Conservation (phyloP, 2,329 filamentous ascomycete genomes). For the Trichothecium roseum region DNA sequence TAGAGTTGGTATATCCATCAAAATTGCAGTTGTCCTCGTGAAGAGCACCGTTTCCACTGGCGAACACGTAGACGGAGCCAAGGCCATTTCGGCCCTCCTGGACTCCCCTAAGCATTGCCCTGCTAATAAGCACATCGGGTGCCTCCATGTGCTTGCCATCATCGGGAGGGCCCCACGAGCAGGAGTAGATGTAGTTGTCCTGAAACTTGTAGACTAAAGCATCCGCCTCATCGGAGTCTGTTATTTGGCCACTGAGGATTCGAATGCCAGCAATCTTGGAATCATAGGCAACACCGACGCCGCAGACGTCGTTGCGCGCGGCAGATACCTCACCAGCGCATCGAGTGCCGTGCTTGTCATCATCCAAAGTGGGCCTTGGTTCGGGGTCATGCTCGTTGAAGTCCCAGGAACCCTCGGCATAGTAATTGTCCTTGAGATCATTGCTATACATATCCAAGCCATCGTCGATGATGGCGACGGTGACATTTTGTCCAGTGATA, state of each 20-base stretch:
- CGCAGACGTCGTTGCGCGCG: conserved; percentile 85
- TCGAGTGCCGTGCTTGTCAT: conserved; percentile 85
- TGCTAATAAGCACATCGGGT: conserved; percentile 76
- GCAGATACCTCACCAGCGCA: conserved; percentile 93
- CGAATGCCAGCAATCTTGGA: conserved; percentile 83
- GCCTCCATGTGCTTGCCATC: conserved; percentile 91
- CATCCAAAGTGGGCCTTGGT: conserved; percentile 69
- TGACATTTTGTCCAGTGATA: conserved; percentile 79
- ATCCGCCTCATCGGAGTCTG: conserved; percentile 82
- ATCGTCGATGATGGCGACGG: conserved; percentile 91
- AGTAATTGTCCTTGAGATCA: conserved; percentile 90
- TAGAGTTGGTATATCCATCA: conserved; percentile 98
- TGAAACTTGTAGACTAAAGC: conserved; percentile 90
- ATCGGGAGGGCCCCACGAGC: conserved; percentile 95
- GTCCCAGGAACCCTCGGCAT: conserved; percentile 83
- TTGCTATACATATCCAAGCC: conserved; percentile 92
- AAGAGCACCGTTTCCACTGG: conserved; percentile 79
- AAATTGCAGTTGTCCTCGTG: conserved; percentile 96
- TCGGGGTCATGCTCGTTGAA: conserved; percentile 80
- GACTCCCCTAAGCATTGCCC: conserved; percentile 84
- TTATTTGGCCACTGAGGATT: conserved; percentile 83
- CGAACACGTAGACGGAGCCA: conserved; percentile 93
- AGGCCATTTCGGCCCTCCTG: conserved; percentile 76
- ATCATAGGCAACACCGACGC: conserved; percentile 91
- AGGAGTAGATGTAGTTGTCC: conserved; percentile 94